Conservation (phyloP, 2,329 filamentous ascomycete species). For the Berkeleyomyces rouxiae region DNA sequence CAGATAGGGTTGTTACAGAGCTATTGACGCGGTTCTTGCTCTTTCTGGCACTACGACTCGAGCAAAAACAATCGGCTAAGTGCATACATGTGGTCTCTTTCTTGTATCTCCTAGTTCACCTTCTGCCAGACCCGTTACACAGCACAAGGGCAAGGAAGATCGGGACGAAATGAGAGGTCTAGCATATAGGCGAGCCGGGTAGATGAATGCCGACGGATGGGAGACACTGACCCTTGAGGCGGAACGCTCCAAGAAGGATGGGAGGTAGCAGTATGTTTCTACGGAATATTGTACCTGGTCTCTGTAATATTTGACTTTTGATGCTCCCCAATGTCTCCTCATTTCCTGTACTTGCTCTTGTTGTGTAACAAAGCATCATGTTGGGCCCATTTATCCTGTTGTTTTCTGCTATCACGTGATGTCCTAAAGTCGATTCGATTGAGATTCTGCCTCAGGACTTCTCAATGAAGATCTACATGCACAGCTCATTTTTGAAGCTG, state of each 20-base stretch:
- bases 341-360: background rate
- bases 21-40: background rate
- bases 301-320: background rate
- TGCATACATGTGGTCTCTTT: background rate
- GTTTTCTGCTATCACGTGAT: background rate
- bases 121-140: background rate
- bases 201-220: conserved; percentile 5
- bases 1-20: background rate
- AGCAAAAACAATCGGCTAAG: background rate
- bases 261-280: background rate
- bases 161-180: background rate
- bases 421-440: too few relatives aligned
- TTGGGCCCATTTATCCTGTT: background rate
- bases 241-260: background rate
- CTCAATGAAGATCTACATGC: too few relatives aligned
- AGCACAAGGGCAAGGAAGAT: background rate
- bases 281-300: background rate
- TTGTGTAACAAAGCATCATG: background rate
- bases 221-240: background rate
- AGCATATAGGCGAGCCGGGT: conserved; percentile 6
- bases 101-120: background rate
- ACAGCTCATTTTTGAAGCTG: background rate
- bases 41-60: background rate
- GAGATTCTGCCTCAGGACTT: too few relatives aligned
- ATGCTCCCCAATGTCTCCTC: background rate